Evolutionary conservation across 2,329 filamentous ascomycete species (phyloP).

Genomic region (Colletotrichum tropicale): DNA sequence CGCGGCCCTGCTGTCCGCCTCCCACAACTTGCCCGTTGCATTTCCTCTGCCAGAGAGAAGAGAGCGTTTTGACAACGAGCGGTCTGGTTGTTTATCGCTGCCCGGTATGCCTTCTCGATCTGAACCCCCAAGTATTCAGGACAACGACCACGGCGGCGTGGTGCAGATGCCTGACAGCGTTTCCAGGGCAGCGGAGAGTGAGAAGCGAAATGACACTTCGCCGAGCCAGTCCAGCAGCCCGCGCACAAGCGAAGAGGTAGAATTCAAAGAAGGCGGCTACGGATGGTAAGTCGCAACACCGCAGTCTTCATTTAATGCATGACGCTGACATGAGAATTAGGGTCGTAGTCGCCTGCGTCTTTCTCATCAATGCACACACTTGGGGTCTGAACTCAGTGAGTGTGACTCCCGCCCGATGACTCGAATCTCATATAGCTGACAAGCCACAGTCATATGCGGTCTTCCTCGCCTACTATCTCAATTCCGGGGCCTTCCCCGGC

Average conservation of each 20-base stretch:
- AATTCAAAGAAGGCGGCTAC: slow-evolving; percentile 61
- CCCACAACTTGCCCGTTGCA: not conserved
- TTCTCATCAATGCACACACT: slow-evolving; percentile 70
- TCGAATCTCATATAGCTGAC: not conserved
- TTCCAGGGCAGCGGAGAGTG: slow-evolving; percentile 2
- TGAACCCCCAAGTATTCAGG: not conserved
- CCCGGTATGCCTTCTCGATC: slow-evolving; percentile 17
- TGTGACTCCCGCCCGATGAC: not conserved
- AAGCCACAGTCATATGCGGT: slow-evolving; percentile 55
- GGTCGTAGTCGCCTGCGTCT: slow-evolving; percentile 59
- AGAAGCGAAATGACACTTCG: not conserved
- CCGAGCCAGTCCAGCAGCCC: not conserved
- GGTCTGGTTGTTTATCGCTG: not conserved
- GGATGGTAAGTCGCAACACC: slow-evolving; percentile 51
- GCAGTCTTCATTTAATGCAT: not conserved
- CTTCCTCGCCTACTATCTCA: slow-evolving; percentile 62
- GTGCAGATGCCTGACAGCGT: slow-evolving; percentile 11
- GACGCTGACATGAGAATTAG: slow-evolving; percentile 25
- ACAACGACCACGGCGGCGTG: slow-evolving; percentile 9
- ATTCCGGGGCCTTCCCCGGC: slow-evolving; percentile 64
- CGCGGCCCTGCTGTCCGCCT: not conserved
- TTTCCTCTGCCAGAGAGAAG: not conserved
- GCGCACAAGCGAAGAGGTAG: slow-evolving; percentile 22
- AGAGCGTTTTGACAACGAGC: not conserved
- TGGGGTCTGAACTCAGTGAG: slow-evolving; percentile 75